Evolutionary conservation across 1,139 yeast genomes (phyloP).

Genomic region (Yamadazyma diospyri): DNA sequence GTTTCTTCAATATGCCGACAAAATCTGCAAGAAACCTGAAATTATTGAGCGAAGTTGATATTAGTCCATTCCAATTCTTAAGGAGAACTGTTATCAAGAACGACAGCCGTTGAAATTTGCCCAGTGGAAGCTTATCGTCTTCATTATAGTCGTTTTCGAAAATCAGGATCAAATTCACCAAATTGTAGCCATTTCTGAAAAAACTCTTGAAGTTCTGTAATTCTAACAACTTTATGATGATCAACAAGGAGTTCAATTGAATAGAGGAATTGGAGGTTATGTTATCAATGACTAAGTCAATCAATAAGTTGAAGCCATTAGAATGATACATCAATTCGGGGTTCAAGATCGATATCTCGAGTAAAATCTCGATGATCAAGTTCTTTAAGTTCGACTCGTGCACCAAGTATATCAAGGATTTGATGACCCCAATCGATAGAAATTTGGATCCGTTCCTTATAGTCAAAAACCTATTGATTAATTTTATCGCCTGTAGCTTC

Average conservation of each 20-base stretch:
- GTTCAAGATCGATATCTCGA: slow-evolving; percentile 61
- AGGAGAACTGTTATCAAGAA: slow-evolving; percentile 58
- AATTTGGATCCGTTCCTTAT: slow-evolving; percentile 54
- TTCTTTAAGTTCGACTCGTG: slow-evolving; percentile 6
- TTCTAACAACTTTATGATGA: slow-evolving; percentile 60
- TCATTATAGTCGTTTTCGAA: slow-evolving; percentile 31
- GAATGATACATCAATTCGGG: slow-evolving; percentile 62
- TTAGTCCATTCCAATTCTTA: slow-evolving; percentile 75
- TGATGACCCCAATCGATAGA: slow-evolving; percentile 62
- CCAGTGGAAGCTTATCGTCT: slow-evolving; percentile 8
- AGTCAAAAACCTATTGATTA: slow-evolving; percentile 61
- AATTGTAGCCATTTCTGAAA: slow-evolving; percentile 60
- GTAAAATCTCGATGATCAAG: slow-evolving; percentile 50
- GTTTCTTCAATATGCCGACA: slow-evolving; percentile 59
- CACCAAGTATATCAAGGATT: slow-evolving; percentile 58
- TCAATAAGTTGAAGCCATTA: slow-evolving; percentile 61
- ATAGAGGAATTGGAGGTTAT: slow-evolving; percentile 14
- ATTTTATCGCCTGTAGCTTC: slow-evolving; percentile 74
- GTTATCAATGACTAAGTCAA: slow-evolving; percentile 53
- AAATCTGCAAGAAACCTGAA: slow-evolving; percentile 58
- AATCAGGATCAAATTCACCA: slow-evolving; percentile 60
- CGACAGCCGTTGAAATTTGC: slow-evolving; percentile 58
- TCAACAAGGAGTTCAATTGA: slow-evolving; percentile 55
- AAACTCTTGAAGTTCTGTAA: slow-evolving; percentile 53
- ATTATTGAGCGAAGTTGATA: slow-evolving; percentile 58